Evolutionary conservation across 2,329 filamentous ascomycete species (phyloP).

Genomic region (Pseudogymnoascus sp.): DNA sequence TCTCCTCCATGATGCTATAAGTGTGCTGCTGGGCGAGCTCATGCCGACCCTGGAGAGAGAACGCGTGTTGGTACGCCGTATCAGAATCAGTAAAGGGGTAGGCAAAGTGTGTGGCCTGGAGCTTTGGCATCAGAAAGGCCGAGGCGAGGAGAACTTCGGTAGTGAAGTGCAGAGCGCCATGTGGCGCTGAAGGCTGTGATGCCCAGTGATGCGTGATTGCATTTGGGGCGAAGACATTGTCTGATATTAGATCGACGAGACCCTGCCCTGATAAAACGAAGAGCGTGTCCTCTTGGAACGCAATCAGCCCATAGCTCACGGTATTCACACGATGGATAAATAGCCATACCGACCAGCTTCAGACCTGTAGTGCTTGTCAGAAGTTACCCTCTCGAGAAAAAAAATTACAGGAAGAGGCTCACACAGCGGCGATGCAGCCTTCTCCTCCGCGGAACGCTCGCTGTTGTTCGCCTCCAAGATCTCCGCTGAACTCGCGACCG

Average conservation of each 20-base stretch:
- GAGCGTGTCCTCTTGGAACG: constrained; percentile 29
- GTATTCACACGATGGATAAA: not conserved
- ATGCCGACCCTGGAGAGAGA: constrained; percentile 27
- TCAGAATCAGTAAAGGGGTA: constrained; percentile 31
- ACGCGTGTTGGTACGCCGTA: constrained; percentile 31
- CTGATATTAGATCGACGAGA: constrained; percentile 28
- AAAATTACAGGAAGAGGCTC: not conserved
- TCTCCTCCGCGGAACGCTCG: not conserved
- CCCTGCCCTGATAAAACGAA: constrained; percentile 32
- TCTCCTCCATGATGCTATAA: constrained; percentile 31
- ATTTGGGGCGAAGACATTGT: constrained; percentile 29
- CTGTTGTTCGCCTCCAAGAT: constrained; percentile 23
- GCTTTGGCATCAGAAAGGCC: constrained; percentile 31
- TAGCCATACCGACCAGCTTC: not conserved
- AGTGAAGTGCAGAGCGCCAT: constrained; percentile 33
- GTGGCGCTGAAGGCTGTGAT: constrained; percentile 29
- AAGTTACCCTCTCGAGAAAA: not conserved
- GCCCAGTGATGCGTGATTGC: constrained; percentile 30
- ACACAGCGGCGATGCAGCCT: not conserved
- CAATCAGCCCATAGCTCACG: not conserved
- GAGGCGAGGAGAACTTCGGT: constrained; percentile 31
- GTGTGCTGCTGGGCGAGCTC: constrained; percentile 28
- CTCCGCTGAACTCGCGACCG: constrained; percentile 24
- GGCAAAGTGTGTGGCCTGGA: constrained; percentile 28
- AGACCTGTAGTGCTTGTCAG: not conserved